phyloP scores from a whole-genome alignment of 495 filamentous ascomycete genomes.

The Xylaria acuta region DNA sequence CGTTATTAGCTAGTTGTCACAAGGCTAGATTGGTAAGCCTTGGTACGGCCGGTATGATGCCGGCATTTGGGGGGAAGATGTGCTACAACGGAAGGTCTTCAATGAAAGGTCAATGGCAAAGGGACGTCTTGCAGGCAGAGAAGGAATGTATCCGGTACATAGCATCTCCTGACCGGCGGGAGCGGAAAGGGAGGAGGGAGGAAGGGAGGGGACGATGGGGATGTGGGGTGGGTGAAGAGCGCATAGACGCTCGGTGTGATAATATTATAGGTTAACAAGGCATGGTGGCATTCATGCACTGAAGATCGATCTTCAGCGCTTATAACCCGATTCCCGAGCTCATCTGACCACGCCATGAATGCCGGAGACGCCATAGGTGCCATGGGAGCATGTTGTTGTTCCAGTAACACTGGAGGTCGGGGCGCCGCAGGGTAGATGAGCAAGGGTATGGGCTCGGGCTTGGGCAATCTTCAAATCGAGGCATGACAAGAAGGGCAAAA shows the following conservation, averaged over 20 bases:
- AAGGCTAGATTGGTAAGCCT: background rate
- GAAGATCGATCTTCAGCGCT: background rate
- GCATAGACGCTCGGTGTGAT: background rate
- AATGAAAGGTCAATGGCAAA: background rate
- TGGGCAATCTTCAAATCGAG: background rate
- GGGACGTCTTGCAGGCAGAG: background rate
- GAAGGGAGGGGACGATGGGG: background rate
- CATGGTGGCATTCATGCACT: background rate
- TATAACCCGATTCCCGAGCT: background rate
- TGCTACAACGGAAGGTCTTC: background rate
- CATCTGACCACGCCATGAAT: background rate
- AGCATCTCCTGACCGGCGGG: background rate
- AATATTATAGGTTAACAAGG: background rate
- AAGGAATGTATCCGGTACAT: background rate
- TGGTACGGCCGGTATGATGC: background rate
- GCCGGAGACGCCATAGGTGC: background rate
- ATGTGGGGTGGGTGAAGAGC: background rate
- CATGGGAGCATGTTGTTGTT: background rate
- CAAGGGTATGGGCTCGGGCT: constrained; percentile 13
- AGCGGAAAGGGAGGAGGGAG: background rate
- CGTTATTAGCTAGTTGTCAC: background rate
- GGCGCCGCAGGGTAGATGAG: background rate
- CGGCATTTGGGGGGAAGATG: background rate
- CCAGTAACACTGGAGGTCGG: constrained; percentile 1
- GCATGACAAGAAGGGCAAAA: background rate